Evolutionary conservation across 371 early-diverging fungal genomes (phyloP).

Genomic region (Circinella minor): DNA sequence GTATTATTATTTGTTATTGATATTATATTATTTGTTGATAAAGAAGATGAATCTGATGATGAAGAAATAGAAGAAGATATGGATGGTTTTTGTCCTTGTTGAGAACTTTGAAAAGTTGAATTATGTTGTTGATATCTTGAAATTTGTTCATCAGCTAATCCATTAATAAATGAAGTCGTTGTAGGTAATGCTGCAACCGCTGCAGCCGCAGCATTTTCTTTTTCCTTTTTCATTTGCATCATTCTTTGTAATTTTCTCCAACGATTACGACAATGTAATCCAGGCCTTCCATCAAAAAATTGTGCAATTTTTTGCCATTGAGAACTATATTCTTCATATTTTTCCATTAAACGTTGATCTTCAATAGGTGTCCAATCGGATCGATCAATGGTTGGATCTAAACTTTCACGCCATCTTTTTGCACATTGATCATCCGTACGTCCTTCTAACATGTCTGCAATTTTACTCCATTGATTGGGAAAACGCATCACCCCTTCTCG

Average conservation of each 20-base stretch:
- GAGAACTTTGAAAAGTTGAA: neutral
- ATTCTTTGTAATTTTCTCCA: conserved; percentile 80
- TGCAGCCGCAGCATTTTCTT: conserved; percentile 30
- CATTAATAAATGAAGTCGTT: conserved; percentile 5
- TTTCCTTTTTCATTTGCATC: conserved; percentile 57
- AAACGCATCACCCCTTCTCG: conserved; percentile 69
- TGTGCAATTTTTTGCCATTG: conserved; percentile 85
- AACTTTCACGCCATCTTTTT: conserved; percentile 81
- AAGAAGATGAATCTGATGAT: neutral
- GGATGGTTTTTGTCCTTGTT: conserved; percentile 3
- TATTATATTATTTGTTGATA: neutral
- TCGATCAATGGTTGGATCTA: conserved; percentile 79
- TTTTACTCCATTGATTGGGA: conserved; percentile 80
- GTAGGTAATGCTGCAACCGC: conserved; percentile 15
- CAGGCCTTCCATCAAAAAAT: conserved; percentile 81
- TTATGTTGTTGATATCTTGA: neutral
- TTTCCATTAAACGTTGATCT: conserved; percentile 67
- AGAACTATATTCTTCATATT: conserved; percentile 72
- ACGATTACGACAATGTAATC: conserved; percentile 81
- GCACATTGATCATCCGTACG: conserved; percentile 87
- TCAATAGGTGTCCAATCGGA: conserved; percentile 82
- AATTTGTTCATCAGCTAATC: conserved; percentile 9
- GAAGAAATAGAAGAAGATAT: neutral
- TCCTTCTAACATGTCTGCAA: conserved; percentile 78
- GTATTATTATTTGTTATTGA: neutral